Conservation (phyloP, 192 early-diverging fungal genomes). For the Coemansia sp. region DNA sequence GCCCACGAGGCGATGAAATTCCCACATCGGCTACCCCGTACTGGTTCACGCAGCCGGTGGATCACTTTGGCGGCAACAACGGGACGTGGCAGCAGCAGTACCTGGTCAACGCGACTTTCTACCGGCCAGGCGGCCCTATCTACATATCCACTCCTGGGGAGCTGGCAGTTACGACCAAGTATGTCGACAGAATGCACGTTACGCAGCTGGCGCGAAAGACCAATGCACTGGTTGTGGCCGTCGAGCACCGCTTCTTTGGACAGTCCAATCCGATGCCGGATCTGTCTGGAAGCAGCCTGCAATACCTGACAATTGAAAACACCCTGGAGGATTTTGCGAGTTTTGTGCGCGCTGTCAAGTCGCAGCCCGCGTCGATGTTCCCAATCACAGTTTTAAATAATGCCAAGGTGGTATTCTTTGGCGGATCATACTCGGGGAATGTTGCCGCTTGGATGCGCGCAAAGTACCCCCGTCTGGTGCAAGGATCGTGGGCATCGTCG, state of each 20-base stretch:
- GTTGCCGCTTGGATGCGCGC: conserved; percentile 72
- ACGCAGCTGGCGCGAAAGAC: conserved; percentile 49
- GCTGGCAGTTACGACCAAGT: conserved; percentile 8
- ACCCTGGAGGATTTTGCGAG: conserved; percentile 31
- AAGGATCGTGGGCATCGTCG: conserved; percentile 64
- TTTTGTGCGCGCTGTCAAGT: conserved; percentile 17
- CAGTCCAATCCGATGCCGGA: conserved; percentile 48
- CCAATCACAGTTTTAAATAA: conserved; percentile 4
- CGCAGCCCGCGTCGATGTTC: conserved; percentile 7
- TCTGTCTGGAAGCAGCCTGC: conserved; percentile 27
- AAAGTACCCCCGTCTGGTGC: conserved; percentile 59
- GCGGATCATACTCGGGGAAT: conserved; percentile 70
- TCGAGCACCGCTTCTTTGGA: conserved; percentile 65
- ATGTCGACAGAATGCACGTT: conserved; percentile 12
- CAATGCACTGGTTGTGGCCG: conserved; percentile 50
- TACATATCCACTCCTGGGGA: conserved; percentile 38
- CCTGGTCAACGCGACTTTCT: conserved; percentile 36
- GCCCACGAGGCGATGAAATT: background rate
- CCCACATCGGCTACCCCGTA: conserved; percentile 9
- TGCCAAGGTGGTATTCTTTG: conserved; percentile 61
- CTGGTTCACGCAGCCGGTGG: conserved; percentile 38
- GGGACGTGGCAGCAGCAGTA: conserved; percentile 36
- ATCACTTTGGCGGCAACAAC: conserved; percentile 27
- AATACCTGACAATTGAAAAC: conserved; percentile 31
- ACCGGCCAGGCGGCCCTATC: conserved; percentile 34